Base-by-base conservation (phyloP, 2,329 filamentous ascomycete genomes). In the Xylaria hypoxylon region DNA sequence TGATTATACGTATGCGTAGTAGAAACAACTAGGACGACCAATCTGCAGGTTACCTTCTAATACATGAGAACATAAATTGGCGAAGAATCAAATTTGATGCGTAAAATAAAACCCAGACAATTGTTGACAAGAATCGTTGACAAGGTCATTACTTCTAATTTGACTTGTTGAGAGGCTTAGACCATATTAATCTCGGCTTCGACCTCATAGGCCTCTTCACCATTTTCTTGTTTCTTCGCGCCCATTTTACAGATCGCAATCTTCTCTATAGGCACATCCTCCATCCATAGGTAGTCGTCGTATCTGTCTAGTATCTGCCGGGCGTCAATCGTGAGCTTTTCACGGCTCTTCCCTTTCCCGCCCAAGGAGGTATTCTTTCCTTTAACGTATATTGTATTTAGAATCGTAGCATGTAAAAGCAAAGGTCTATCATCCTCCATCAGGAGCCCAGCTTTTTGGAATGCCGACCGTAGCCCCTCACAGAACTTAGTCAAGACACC, bases 241-340 rank as follows among this genome's bases (percentile, higher is more conserved):
- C 94, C 93, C 94, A 97, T 97, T 75, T 88, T 89, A 76, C 93
- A 97, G 42, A 97, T 89, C 55, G 90, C 89, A 45, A 97, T 80
- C 65, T 83, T 86, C 63, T 93, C 88, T n/a, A 97, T 76, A 17
- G 82, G 80, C 26, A 95, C 81, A 57, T 87, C 80, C 60, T 88
- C 82, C 72, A 92, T 89, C 93, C 94, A 97, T 0, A 89, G 78
- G 70, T 89, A 89, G 40, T 88, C 87, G 38, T 84, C 83, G 73
- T 90, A 93, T 64, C 82, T 78, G 47, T 86, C 83, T n/a, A 90
- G 59, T n/a, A 89, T 76, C 11, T 79, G 82, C 56, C 80, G 80
- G 10, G 85, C 87, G 74, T 92, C 85, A 71, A 90, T 76, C 22
- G 80, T 82, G 70, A 85, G 62, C 71, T 74, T 81, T 65, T 82